These are phyloP conservation scores for Arabidopsis suecica DNA, from an alignment of 345 rosid genomes.

Conservation along the genomic window DNA sequence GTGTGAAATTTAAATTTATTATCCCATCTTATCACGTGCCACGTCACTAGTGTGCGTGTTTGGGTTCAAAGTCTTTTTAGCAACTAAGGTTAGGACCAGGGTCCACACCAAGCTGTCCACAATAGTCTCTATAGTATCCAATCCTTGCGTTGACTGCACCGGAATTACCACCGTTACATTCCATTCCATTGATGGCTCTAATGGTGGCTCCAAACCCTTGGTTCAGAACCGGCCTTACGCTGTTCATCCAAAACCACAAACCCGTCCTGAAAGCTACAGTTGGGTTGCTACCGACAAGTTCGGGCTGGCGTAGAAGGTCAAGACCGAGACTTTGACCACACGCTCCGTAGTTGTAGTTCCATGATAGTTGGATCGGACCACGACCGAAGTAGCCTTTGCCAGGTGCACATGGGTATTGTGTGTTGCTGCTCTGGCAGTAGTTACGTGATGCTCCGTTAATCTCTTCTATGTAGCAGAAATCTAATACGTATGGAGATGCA, in stretches of 20 bases:
- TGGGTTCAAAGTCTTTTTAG: slow-evolving; percentile 7
- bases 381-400: slow-evolving; percentile 59
- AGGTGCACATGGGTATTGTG: slow-evolving; percentile 61
- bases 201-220: slow-evolving; percentile 64
- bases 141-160: slow-evolving; percentile 49
- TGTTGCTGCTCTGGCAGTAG: slow-evolving; percentile 51
- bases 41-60: slow-evolving; percentile 3
- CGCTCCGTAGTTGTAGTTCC: slow-evolving; percentile 63
- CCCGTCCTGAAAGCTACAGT: slow-evolving; percentile 53
- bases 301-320: slow-evolving; percentile 51
- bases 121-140: slow-evolving; percentile 49
- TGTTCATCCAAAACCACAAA: slow-evolving; percentile 68
- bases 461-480: slow-evolving; percentile 71
- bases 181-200: slow-evolving; percentile 55
- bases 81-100: slow-evolving; percentile 50
- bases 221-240: slow-evolving; percentile 47
- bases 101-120: slow-evolving; percentile 49
- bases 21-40: slow-evolving; percentile 6
- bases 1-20: slow-evolving; percentile 21
- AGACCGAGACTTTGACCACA: slow-evolving; percentile 51
- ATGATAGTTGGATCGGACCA: slow-evolving; percentile 62
- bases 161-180: slow-evolving; percentile 51
- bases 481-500: slow-evolving; percentile 40
- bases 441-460: slow-evolving; percentile 55
- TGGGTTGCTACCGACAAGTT: slow-evolving; percentile 49